A percentile compares a stretch with the other conserved stretches of the same genome.
Evolutionary conservation across 176 grass and related monocot genomes (phyloP).

Genomic region (Tillandsia leiboldiana): DNA sequence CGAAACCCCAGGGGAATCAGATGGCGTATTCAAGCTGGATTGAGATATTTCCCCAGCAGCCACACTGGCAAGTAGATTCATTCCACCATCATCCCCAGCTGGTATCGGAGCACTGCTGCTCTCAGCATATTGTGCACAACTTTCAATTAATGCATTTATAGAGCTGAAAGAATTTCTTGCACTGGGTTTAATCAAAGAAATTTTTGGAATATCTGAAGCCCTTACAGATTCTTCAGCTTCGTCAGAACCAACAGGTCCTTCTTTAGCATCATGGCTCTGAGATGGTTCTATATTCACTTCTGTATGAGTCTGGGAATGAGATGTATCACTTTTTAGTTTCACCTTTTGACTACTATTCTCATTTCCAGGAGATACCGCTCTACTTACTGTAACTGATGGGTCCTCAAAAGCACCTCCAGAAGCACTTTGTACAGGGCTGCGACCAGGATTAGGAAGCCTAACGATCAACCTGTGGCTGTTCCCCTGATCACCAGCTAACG

Average conservation of each 20-base stretch:
- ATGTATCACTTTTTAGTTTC: conserved; percentile 44
- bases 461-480: conserved; percentile 65
- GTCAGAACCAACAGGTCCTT: conserved; percentile 32
- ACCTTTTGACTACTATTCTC: conserved; percentile 51
- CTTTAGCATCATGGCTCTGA: conserved; percentile 56
- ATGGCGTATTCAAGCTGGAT: conserved; percentile 52
- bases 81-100: conserved; percentile 66
- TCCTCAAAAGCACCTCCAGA: conserved; percentile 55
- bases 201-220: conserved; percentile 22
- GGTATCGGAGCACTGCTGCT: conserved; percentile 37
- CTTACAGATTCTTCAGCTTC: conserved; percentile 19
- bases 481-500: conserved; percentile 20
- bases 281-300: conserved; percentile 46
- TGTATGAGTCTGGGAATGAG: conserved; percentile 21
- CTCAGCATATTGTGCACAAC: conserved; percentile 65
- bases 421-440: conserved; percentile 51
- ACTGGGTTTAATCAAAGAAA: conserved; percentile 24
- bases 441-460: conserved; percentile 55
- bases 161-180: conserved; percentile 60
- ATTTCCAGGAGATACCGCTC: conserved; percentile 45
- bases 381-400: conserved; percentile 38
- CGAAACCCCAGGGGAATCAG: conserved; percentile 31
- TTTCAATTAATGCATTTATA: conserved; percentile 91
- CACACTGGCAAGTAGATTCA: conserved; percentile 94
- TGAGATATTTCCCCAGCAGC: conserved; percentile 82